Base-by-base conservation (phyloP, 305 asterid genomes). In the Vinca major region DNA sequence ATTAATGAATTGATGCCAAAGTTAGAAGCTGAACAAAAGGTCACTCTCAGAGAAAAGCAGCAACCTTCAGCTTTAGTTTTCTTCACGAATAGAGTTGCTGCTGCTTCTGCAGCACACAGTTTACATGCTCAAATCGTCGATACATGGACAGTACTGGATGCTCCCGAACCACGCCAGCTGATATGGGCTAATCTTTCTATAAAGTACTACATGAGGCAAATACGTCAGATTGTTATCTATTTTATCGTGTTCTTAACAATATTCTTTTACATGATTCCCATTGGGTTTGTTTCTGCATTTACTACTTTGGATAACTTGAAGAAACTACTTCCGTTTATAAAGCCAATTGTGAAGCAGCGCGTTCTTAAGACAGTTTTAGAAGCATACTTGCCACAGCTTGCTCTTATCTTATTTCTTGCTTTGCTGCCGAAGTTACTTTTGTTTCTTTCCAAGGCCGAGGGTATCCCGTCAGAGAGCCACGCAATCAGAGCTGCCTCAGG, bases 351-450 rank as follows among this genome's bases (percentile, higher is more conserved):
- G 53, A 79, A 81, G 8, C 67, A 43, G 65, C 6, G 65, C 0
- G 75, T 53, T 5, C 26, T 90, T 69, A 87, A 68, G 83, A 87
- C 98, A 19, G 80, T 92, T 60, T 79, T 92, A 7, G 89, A 86
- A 78, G 98, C 98, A 0, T 92, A 71, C 79, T 78, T 92, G 71
- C 98, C 98, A 69, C 98, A 92, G 85, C 76, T 92, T 39, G 97
- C 96, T 0, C 98, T 92, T 61, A 73, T 92, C 51, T 9, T 88
- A 20, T 92, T 92, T 69, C 68, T 92, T 83, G 89, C 97, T 17
- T 70, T 92, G 78, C 77, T 92, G 74, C 96, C 98, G 0, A 79
- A 61, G 62, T 82, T 90, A 63, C 88, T 92, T 9, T 51, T 87
- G 86, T 84, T 88, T 82, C 80, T 92, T 5, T 92, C 98, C 26